Evolutionary conservation across 495 filamentous ascomycete species (phyloP), one percentile per base, ranked within the genome.

Genomic region (Penicillium daleae): DNA sequence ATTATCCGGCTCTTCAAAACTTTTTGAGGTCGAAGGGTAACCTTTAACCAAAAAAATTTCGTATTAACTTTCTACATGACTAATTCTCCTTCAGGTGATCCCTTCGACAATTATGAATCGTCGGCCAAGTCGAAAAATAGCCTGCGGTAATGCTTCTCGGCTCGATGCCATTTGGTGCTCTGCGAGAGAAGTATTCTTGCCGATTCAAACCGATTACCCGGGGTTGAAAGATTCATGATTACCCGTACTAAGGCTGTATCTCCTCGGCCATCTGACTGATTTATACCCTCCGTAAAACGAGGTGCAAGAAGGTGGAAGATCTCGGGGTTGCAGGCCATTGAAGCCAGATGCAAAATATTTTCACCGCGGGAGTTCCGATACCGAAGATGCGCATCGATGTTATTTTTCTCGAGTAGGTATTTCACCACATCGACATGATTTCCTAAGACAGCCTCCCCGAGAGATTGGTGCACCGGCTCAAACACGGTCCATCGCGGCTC

Each of bases 261-360:
- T 31, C 3, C 29, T 31, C n/a, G n/a, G n/a, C n/a, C n/a, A n/a
- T n/a, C n/a, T n/a, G n/a, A n/a, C n/a, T n/a, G n/a, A n/a, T n/a
- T n/a, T n/a, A 57, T 46, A 3, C 55, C 39, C 33, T 57, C 55
- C 12, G 15, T 37, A 27, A 57, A 48, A 1, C 39, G 55, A 10
- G 55, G 26, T 4, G 7, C 2, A 2, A 57, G 33, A 56, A 72
- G 64, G 37, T 42, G 65, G 54, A 70, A 62, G 32, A 72, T 67
- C 31, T 62, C 57, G 39, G 64, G 70, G 42, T 72, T 70, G 61
- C 65, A 72, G 63, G 54, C 60, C 24, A 32, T 65, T 51, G 70
- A 65, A 44, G 70, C 70, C 49, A 67, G 39, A 59, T 72, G 67
- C 52, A 72, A 46, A 59, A 72, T 62, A 44, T 70, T 70, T 32